Percentiles rank a stretch among this genome's conserved stretches.
Evolutionary conservation across 345 rosid genomes (phyloP).

Genomic region (Salix exigua): DNA sequence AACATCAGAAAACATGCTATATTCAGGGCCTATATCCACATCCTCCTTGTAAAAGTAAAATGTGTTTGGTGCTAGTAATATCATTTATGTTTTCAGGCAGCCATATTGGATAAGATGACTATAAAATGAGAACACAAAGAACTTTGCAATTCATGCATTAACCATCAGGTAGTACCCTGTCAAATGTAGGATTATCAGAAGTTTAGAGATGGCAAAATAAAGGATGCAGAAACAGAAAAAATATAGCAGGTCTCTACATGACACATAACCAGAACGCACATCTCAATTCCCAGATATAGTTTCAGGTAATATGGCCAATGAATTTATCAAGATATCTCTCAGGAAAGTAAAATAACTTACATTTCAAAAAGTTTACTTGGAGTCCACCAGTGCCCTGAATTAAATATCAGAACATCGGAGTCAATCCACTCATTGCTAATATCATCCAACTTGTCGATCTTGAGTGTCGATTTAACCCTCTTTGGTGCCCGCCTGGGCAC

Average conservation of each 20-base stretch:
- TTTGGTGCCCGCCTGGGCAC: conserved; percentile 52
- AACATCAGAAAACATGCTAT: not conserved
- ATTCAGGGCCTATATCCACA: not conserved
- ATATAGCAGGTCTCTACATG: too few species aligned
- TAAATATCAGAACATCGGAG: conserved; percentile 58
- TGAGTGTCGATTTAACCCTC: conserved; percentile 56
- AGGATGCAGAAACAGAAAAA: too few species aligned
- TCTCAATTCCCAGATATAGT: not conserved
- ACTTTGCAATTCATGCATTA: not conserved
- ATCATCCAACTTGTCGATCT: conserved; percentile 53
- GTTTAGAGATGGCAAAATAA: not conserved
- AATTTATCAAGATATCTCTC: not conserved
- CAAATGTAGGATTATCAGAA: not conserved
- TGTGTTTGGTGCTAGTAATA: not conserved
- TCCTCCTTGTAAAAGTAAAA: not conserved
- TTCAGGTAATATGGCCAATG: not conserved
- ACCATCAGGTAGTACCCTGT: not conserved
- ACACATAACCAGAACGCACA: not conserved
- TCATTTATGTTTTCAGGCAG: not conserved
- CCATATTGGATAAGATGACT: not conserved
- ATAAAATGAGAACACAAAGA: not conserved
- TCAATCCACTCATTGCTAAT: conserved; percentile 69
- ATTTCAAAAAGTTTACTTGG: conserved; percentile 62
- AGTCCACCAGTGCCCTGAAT: conserved; percentile 83
- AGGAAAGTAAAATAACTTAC: conserved; percentile 37